Percentiles rank a stretch among this genome's conserved stretches.
These are phyloP conservation scores for Saccharomycopsis babjevae DNA, from an alignment of 805 yeast species.

Conservation along the genomic window DNA sequence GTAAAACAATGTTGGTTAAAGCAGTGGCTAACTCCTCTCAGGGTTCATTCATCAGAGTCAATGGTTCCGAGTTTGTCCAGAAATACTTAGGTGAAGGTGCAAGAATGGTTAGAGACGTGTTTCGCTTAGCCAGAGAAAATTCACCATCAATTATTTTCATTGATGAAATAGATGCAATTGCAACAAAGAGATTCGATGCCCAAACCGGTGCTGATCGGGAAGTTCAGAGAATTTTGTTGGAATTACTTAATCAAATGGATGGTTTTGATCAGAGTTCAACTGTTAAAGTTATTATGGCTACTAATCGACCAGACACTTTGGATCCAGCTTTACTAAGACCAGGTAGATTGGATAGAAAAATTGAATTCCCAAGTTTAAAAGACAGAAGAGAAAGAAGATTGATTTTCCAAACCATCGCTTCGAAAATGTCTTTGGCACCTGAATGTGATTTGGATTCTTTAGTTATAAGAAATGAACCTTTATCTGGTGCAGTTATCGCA, in stretches of 20 bases:
- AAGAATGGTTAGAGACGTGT: constrained; percentile 98
- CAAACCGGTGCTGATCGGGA: constrained; percentile 99
- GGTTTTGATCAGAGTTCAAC: constrained; percentile 94
- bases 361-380: constrained; percentile 91
- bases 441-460: constrained; percentile 94
- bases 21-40: constrained; percentile 97
- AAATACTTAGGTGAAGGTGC: constrained; percentile 99
- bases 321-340: constrained; percentile 98
- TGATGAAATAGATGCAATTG: constrained; percentile 98
- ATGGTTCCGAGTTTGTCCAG: constrained; percentile 97
- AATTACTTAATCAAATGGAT: constrained; percentile 96
- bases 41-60: constrained; percentile 92
- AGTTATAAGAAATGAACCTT: constrained; percentile 90
- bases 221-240: constrained; percentile 94
- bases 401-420: constrained; percentile 89
- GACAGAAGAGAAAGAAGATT: constrained; percentile 97
- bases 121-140: constrained; percentile 93
- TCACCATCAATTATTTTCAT: constrained; percentile 95
- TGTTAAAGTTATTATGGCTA: constrained; percentile 98
- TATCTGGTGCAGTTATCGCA: constrained; percentile 95
- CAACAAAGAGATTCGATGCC: constrained; percentile 97
- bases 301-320: constrained; percentile 97
- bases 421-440: constrained; percentile 97
- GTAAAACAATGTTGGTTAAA: constrained; percentile 97
- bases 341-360: constrained; percentile 96